A percentile compares a stretch with the other conserved stretches of the same genome.
Evolutionary conservation across 371 early-diverging fungal species (phyloP).

Genomic region (Choanephora cucurbitarum): DNA sequence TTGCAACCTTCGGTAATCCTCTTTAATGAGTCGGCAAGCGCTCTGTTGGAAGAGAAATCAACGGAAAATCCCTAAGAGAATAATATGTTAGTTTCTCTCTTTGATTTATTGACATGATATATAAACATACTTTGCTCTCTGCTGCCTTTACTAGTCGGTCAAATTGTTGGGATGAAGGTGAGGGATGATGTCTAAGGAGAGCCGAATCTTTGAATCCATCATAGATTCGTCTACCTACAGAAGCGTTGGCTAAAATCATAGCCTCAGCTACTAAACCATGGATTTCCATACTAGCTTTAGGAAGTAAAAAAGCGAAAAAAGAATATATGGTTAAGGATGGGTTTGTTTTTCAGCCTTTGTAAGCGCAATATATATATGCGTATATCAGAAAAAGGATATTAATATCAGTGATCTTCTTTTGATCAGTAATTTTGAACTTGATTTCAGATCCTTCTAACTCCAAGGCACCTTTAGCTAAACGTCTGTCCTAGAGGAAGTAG

Average conservation of each 20-base stretch:
- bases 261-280: slow-evolving; percentile 98
- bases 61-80: slow-evolving; percentile 51
- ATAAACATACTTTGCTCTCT: slow-evolving; percentile 44
- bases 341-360: slow-evolving; percentile 22
- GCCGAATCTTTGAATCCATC: slow-evolving; percentile 80
- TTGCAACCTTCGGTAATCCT: slow-evolving; percentile 32
- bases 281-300: slow-evolving; percentile 84
- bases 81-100: not conserved
- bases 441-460: slow-evolving; percentile 77
- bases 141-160: slow-evolving; percentile 70
- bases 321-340: slow-evolving; percentile 36
- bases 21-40: slow-evolving; percentile 64
- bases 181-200: slow-evolving; percentile 84
- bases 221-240: slow-evolving; percentile 88
- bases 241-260: slow-evolving; percentile 97
- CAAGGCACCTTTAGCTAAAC: slow-evolving; percentile 66
- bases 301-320: slow-evolving; percentile 43
- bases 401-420: slow-evolving; percentile 65
- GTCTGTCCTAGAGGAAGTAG: slow-evolving; percentile 59
- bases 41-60: slow-evolving; percentile 68
- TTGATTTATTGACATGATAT: not conserved
- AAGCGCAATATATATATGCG: slow-evolving; percentile 39
- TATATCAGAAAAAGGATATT: slow-evolving; percentile 47
- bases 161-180: slow-evolving; percentile 70
- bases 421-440: slow-evolving; percentile 68